Percentiles rank a stretch among this genome's conserved stretches.
These are phyloP conservation scores for Zhuliangozyma blackwelliae DNA, from an alignment of 1,139 yeast species.

Conservation along the genomic window DNA sequence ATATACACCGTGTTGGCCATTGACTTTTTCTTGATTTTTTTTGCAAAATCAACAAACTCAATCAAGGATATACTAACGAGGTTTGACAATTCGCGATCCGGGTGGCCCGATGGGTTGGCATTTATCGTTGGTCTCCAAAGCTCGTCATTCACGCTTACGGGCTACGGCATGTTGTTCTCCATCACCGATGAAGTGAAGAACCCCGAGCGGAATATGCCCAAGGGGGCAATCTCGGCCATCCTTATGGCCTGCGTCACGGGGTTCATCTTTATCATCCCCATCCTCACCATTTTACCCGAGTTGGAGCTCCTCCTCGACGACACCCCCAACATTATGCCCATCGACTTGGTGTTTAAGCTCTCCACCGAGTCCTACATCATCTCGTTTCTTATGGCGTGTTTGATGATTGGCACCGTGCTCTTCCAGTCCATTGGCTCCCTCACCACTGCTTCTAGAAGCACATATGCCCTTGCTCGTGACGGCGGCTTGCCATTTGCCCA, in stretches of 20 bases:
- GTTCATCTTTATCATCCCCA: slow-evolving; percentile 64
- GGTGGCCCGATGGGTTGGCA: slow-evolving; percentile 66
- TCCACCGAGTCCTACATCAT: slow-evolving; percentile 67
- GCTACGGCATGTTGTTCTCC: slow-evolving; percentile 78
- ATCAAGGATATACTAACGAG: slow-evolving; percentile 57
- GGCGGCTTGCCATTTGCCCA: slow-evolving; percentile 74
- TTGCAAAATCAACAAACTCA: slow-evolving; percentile 59
- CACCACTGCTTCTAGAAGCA: slow-evolving; percentile 83
- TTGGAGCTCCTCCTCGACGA: slow-evolving; percentile 49
- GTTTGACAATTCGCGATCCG: slow-evolving; percentile 67
- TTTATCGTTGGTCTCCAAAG: slow-evolving; percentile 74
- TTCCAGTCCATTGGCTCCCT: slow-evolving; percentile 78
- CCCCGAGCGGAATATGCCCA: slow-evolving; percentile 76
- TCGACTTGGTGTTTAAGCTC: slow-evolving; percentile 61
- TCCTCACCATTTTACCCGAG: slow-evolving; percentile 69
- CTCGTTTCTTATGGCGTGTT: slow-evolving; percentile 60
- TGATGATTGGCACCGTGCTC: slow-evolving; percentile 66
- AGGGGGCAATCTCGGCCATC: slow-evolving; percentile 67
- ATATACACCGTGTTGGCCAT: slow-evolving; percentile 66
- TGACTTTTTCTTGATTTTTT: slow-evolving; percentile 57
- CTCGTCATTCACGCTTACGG: slow-evolving; percentile 74
- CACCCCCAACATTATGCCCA: slow-evolving; percentile 64
- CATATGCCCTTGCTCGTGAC: slow-evolving; percentile 86
- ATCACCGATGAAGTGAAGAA: slow-evolving; percentile 77
- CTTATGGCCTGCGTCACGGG: slow-evolving; percentile 64